Conservation (phyloP, 2,329 filamentous ascomycete genomes). For the Aspergillus tubingensis region DNA sequence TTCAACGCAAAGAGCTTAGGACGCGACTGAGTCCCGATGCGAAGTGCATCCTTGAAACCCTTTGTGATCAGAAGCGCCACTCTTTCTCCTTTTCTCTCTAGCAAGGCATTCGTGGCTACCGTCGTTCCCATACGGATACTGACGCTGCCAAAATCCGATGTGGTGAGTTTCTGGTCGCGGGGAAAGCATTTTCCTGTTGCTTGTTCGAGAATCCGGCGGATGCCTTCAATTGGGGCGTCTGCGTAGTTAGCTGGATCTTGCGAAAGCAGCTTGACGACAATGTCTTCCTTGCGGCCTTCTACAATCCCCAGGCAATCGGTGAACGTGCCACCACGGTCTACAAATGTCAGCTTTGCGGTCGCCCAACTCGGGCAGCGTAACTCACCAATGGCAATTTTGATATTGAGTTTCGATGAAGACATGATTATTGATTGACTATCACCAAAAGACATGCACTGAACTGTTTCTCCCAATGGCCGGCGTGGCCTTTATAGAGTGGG, state of each 20-base stretch:
- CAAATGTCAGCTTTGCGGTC: slow-evolving; percentile 27
- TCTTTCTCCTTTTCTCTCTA: slow-evolving; percentile 86
- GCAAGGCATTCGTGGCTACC: slow-evolving; percentile 84
- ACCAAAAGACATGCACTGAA: neutral
- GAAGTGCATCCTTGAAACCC: slow-evolving; percentile 82
- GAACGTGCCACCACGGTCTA: slow-evolving; percentile 45
- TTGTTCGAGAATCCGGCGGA: slow-evolving; percentile 67
- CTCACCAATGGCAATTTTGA: slow-evolving; percentile 10
- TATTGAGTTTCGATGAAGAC: slow-evolving; percentile 5
- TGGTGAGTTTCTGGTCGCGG: slow-evolving; percentile 36
- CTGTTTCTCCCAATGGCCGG: neutral
- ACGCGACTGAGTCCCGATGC: slow-evolving; percentile 86
- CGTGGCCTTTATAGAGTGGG: neutral
- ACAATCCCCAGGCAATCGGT: slow-evolving; percentile 43
- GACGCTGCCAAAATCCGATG: slow-evolving; percentile 25
- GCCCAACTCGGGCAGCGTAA: neutral
- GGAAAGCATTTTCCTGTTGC: slow-evolving; percentile 39
- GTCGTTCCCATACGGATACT: slow-evolving; percentile 89
- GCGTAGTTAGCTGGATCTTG: slow-evolving; percentile 44
- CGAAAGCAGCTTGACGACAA: slow-evolving; percentile 44
- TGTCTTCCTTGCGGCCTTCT: slow-evolving; percentile 35
- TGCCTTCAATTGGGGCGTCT: slow-evolving; percentile 70
- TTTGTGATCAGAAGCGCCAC: slow-evolving; percentile 85
- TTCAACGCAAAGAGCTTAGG: slow-evolving; percentile 88
- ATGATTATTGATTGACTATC: neutral